Conservation (phyloP, 106 monocot species). For the Gastrodia elata region DNA sequence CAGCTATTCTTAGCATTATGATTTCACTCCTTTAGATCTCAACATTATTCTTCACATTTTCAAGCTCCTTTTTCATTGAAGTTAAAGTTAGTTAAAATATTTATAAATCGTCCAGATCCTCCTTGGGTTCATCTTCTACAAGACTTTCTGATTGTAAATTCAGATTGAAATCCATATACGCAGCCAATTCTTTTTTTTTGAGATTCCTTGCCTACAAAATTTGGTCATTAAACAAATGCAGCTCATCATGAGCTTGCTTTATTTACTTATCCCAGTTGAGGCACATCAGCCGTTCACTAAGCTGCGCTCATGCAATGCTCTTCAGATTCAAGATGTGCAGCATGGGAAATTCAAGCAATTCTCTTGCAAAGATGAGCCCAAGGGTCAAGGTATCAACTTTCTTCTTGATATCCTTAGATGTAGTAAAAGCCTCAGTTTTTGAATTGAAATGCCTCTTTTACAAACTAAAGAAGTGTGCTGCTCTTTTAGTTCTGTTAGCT, state of each 20-base stretch:
- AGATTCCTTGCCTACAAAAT: conserved; percentile 13
- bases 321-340: conserved; percentile 28
- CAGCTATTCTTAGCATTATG: conserved; percentile 24
- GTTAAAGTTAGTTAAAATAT: conserved; percentile 7
- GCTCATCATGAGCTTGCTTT: conserved; percentile 21
- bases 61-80: conserved; percentile 27
- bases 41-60: conserved; percentile 27
- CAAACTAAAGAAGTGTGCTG: conserved; percentile 4
- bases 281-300: conserved; percentile 15
- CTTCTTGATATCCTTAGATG: conserved; percentile 16
- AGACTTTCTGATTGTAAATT: conserved; percentile 6
- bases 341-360: conserved; percentile 22
- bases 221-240: conserved; percentile 8
- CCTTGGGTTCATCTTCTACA: not conserved
- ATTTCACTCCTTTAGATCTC: conserved; percentile 33
- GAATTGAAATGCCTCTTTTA: conserved; percentile 7
- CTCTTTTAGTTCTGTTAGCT: conserved; percentile 6
- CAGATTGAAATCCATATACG: conserved; percentile 18
- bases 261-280: conserved; percentile 19
- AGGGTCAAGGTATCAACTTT: conserved; percentile 17
- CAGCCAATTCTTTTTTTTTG: conserved; percentile 14
- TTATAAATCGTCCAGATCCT: not conserved
- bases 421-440: conserved; percentile 12
- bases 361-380: conserved; percentile 13
- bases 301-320: conserved; percentile 22